Evolutionary conservation across 768 basidiomycete genomes (phyloP), one percentile per base, ranked within the genome.

Genomic region (Phylloporus sp.): DNA sequence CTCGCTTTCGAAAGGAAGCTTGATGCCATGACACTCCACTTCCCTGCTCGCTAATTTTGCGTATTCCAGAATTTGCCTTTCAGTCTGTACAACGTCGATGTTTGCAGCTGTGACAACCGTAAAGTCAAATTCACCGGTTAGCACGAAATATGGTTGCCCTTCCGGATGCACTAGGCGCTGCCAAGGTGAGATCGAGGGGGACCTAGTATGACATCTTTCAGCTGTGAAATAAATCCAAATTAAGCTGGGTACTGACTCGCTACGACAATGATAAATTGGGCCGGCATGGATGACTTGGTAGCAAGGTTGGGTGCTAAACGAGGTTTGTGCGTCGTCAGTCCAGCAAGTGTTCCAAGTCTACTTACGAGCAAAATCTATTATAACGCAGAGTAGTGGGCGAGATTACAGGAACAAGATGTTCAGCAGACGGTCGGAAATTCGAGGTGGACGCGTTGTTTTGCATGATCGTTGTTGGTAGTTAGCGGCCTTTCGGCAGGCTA

Each of bases 51-150:
- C 67, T 18, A 52, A 55, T 18, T 66, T 58, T 3, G 72, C 54
- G 72, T 76, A 82, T 34, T 53, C 56, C 3, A 60, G 45, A 2
- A 81, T 65, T 28, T 65, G 71, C 23, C 63, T 61, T 45, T 72
- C 65, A 0, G 66, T 65, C 26, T 71, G 70, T 6, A 67, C 47
- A 5, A 64, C 57, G 54, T 77, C 75, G 13, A 83, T 42, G 55
- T 80, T 72, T 6, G 73, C 76, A 29, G 81, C 80, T 0, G 82
- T 83, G 13, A 84, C 75, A 18, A 79, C 63, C 1, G 65, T 64
- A 29, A 74, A 63, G 2, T 61, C 48, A 22, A 42, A 43, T 6
- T 64, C 56, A 12, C 34, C 28, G 22, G 52, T 29, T 16, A 41
- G 41, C 7, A 48, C 28, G 54, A 80, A 84, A 59, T 84, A 85